These are phyloP conservation scores for Metschnikowia lunata DNA, from an alignment of 805 yeast species.

Conservation along the genomic window DNA sequence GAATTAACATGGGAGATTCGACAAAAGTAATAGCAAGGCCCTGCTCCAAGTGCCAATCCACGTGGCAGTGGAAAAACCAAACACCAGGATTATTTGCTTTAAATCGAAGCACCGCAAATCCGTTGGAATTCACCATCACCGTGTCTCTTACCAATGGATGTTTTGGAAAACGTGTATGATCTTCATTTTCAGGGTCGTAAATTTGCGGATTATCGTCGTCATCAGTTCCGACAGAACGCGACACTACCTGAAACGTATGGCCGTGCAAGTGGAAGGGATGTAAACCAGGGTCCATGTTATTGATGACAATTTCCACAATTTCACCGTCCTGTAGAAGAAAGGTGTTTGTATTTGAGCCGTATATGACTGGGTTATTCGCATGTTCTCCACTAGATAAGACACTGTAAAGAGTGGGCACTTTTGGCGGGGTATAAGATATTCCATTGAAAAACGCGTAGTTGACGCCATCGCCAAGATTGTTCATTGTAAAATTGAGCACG, in stretches of 20 bases:
- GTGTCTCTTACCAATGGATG: conserved; percentile 70
- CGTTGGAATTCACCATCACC: conserved; percentile 60
- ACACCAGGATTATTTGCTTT: conserved; percentile 87
- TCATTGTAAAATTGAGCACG: conserved; percentile 58
- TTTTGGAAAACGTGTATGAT: conserved; percentile 46
- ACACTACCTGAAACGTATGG: conserved; percentile 61
- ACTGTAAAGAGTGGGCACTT: conserved; percentile 65
- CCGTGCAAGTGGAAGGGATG: conserved; percentile 82
- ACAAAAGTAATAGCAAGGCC: conserved; percentile 70
- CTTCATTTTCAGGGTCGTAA: conserved; percentile 42
- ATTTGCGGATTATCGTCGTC: conserved; percentile 51
- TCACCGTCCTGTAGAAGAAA: conserved; percentile 57
- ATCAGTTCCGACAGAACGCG: conserved; percentile 46
- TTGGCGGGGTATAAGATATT: conserved; percentile 59
- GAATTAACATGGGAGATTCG: conserved; percentile 61
- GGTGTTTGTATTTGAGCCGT: conserved; percentile 67
- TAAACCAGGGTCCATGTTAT: conserved; percentile 75
- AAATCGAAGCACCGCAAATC: conserved; percentile 66
- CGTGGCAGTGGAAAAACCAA: conserved; percentile 92
- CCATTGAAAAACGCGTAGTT: conserved; percentile 75
- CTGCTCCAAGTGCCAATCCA: conserved; percentile 81
- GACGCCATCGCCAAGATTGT: conserved; percentile 66
- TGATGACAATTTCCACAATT: conserved; percentile 69
- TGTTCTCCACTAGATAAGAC: conserved; percentile 56
- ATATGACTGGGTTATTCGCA: conserved; percentile 57